Evolutionary conservation across 139 green algal genomes (phyloP).

Genomic region (Dunaliella primolecta): DNA sequence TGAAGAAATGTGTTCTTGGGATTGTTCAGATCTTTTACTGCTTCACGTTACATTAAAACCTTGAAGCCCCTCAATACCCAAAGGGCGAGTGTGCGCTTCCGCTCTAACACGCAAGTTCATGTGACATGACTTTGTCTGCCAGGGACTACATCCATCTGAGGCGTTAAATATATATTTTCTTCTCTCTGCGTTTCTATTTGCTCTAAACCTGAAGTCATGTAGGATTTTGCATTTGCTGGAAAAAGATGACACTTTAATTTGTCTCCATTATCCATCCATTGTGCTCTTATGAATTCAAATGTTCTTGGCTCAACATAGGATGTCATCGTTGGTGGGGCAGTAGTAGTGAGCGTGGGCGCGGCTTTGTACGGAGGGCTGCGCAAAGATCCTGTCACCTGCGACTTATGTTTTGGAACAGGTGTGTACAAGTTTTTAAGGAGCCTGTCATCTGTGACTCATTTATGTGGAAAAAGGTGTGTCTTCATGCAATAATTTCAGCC

Average conservation of each 20-base stretch:
- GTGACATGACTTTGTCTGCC: background rate
- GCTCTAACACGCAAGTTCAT: background rate
- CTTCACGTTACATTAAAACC: no score
- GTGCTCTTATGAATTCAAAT: background rate
- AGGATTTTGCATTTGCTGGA: background rate
- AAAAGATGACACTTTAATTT: background rate
- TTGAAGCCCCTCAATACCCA: no score
- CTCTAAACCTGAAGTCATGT: background rate
- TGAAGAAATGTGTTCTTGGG: no score
- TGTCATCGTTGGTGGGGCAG: constrained; percentile 49
- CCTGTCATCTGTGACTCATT: no score
- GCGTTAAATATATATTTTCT: no score
- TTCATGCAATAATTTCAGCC: no score
- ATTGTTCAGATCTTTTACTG: no score
- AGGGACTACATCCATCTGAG: no score
- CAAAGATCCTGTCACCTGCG: constrained; percentile 44
- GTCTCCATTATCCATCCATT: background rate
- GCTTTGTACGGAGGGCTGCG: constrained; percentile 41
- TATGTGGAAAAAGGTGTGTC: no score
- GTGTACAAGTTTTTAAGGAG: no score
- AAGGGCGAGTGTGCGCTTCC: background rate
- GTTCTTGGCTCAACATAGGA: constrained; percentile 30
- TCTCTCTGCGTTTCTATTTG: background rate
- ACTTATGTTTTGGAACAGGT: constrained; percentile 23
- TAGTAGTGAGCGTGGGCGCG: constrained; percentile 35